phyloP scores from a whole-genome alignment of 306 rosid species.

The Sophora flavescens region DNA sequence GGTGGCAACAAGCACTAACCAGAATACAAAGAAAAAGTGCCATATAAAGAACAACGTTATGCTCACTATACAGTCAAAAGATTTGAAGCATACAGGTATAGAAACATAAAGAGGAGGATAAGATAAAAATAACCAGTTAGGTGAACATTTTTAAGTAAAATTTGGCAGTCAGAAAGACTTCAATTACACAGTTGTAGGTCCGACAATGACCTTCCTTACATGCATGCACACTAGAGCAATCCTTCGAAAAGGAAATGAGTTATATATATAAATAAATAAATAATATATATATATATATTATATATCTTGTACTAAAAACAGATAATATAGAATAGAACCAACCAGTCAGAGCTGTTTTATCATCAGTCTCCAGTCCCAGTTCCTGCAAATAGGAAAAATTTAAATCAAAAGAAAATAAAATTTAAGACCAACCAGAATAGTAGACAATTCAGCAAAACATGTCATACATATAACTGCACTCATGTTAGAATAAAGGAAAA shows the following conservation, averaged over 20 bases:
- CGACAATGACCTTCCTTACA: not conserved
- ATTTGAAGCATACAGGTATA: not conserved
- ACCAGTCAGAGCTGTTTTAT: conserved; percentile 99
- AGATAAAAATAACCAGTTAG: conserved; percentile 8
- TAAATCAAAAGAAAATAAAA: conserved; percentile 42
- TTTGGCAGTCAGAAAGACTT: conserved; percentile 35
- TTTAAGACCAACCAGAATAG: conserved; percentile 7
- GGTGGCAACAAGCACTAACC: conserved; percentile 28
- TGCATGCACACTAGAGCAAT: conserved; percentile 32
- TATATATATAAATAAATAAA: conserved; percentile 5
- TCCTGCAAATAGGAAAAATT: conserved; percentile 64
- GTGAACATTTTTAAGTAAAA: conserved; percentile 23
- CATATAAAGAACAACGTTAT: conserved; percentile 30
- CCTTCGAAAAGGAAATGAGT: conserved; percentile 24
- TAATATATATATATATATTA: conserved; percentile 1
- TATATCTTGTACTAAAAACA: conserved; percentile 19
- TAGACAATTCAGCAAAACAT: conserved; percentile 30
- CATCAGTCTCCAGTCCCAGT: conserved; percentile 97
- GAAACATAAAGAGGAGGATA: conserved; percentile 10
- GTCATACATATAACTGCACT: conserved; percentile 21
- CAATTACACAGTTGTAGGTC: conserved; percentile 23
- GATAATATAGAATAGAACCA: conserved; percentile 51
- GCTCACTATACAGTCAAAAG: not conserved
- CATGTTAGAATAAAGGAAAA: conserved; percentile 11
- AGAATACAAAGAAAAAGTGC: conserved; percentile 5